phyloP scores from a whole-genome alignment of 345 rosid genomes.

The Gynandropsis gynandra region DNA sequence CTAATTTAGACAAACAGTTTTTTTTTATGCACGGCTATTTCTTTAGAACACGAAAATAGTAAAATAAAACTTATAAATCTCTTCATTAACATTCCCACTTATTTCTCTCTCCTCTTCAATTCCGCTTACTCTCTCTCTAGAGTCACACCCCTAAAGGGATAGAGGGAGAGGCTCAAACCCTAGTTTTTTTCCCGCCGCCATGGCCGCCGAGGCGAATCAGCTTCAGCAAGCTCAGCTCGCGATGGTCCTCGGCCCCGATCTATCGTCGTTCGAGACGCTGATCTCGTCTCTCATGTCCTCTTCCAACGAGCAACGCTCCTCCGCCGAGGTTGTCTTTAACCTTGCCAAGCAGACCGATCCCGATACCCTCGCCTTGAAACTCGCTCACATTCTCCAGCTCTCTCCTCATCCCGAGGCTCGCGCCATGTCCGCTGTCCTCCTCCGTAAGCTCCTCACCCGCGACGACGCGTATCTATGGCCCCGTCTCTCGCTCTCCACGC shows the following conservation, averaged over 20 bases:
- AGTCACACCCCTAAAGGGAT: slow-evolving; percentile 19
- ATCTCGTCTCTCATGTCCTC: slow-evolving; percentile 90
- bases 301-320: slow-evolving; percentile 84
- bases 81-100: slow-evolving; percentile 21
- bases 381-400: slow-evolving; percentile 70
- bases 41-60: neutral
- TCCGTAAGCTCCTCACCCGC: slow-evolving; percentile 86
- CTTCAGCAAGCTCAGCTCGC: slow-evolving; percentile 82
- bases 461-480: slow-evolving; percentile 93
- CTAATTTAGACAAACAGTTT: too few relatives aligned
- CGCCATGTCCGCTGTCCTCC: slow-evolving; percentile 92
- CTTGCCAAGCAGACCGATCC: slow-evolving; percentile 90
- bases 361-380: slow-evolving; percentile 71
- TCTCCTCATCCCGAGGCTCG: slow-evolving; percentile 74
- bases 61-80: slow-evolving; percentile 17
- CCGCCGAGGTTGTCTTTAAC: slow-evolving; percentile 80
- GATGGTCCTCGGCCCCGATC: slow-evolving; percentile 68
- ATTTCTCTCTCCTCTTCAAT: slow-evolving; percentile 11
- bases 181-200: slow-evolving; percentile 38
- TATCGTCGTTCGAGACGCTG: slow-evolving; percentile 73
- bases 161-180: slow-evolving; percentile 25
- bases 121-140: slow-evolving; percentile 27
- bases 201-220: slow-evolving; percentile 73
- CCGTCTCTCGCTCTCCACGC: slow-evolving; percentile 56
- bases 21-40: too few relatives aligned